phyloP scores from a whole-genome alignment of 1,139 yeast species.

The Hanseniaspora uvarum region DNA sequence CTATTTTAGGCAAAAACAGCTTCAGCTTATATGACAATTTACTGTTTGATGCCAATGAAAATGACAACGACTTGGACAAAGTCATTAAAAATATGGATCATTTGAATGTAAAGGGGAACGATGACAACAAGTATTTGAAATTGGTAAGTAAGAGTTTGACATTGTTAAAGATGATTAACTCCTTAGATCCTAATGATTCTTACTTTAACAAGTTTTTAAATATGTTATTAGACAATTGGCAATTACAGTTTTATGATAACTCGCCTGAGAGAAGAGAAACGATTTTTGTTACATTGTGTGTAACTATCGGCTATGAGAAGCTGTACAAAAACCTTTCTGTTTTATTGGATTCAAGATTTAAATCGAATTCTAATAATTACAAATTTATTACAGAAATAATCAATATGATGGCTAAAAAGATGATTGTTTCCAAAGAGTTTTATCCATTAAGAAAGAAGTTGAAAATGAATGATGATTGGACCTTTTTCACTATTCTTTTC shows the following conservation, averaged over 20 bases:
- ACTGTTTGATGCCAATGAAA: neutral
- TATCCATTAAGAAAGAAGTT: constrained; percentile 58
- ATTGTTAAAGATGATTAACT: constrained; percentile 67
- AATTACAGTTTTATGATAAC: constrained; percentile 26
- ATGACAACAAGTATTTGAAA: neutral
- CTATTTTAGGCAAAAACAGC: neutral
- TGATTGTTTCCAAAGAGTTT: constrained; percentile 82
- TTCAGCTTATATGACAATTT: neutral
- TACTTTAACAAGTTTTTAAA: constrained; percentile 70
- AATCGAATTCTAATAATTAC: constrained; percentile 39
- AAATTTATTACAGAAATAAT: constrained; percentile 73
- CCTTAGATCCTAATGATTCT: constrained; percentile 57
- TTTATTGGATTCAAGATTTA: constrained; percentile 47
- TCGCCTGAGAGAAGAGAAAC: constrained; percentile 57
- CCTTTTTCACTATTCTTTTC: constrained; percentile 65
- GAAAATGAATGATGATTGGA: constrained; percentile 53
- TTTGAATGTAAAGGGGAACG: neutral
- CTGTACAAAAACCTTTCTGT: constrained; percentile 74
- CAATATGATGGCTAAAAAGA: constrained; percentile 75
- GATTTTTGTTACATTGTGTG: constrained; percentile 74
- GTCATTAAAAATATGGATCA: neutral
- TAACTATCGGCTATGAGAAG: constrained; percentile 69
- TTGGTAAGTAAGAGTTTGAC: constrained; percentile 36
- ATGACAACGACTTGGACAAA: neutral
- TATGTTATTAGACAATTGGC: constrained; percentile 59